Conservation (phyloP, 345 rosid species). For the Acer campestre region DNA sequence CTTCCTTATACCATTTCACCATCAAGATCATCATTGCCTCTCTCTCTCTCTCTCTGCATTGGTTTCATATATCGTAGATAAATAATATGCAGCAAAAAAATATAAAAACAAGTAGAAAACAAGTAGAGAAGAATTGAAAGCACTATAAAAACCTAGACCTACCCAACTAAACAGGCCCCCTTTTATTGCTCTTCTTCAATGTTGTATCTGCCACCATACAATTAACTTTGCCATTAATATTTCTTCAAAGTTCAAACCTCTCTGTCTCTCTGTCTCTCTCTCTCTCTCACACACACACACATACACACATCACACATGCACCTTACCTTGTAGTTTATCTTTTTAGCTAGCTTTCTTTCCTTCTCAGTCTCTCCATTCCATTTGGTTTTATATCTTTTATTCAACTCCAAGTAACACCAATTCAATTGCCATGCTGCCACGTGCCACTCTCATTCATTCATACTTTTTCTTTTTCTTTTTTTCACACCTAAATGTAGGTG, state of each 20-base stretch:
- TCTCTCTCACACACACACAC: background rate
- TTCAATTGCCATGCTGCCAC: conserved; percentile 36
- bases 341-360: conserved; percentile 48
- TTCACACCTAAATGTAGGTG: background rate
- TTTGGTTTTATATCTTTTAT: conserved; percentile 27
- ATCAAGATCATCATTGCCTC: conserved; percentile 46
- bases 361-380: conserved; percentile 45
- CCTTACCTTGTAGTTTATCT: conserved; percentile 5
- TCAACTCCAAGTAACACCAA: conserved; percentile 48
- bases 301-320: background rate
- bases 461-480: background rate
- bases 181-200: conserved; percentile 89
- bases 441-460: conserved; percentile 16
- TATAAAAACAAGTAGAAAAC: conserved; percentile 4
- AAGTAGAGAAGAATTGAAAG: conserved; percentile 39
- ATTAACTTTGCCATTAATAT: conserved; percentile 48
- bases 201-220: conserved; percentile 71
- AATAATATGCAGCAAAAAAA: conserved; percentile 20
- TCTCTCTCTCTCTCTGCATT: conserved; percentile 17
- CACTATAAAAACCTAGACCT: conserved; percentile 70
- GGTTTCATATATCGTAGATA: conserved; percentile 27
- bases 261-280: background rate
- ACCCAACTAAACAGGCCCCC: conserved; percentile 65
- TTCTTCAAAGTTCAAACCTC: background rate
- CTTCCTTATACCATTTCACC: conserved; percentile 38